Percentiles rank a stretch among this genome's conserved stretches.
Evolutionary conservation across 1,284 basidiomycete genomes (phyloP).

Genomic region (Heterobasidion occidentale): DNA sequence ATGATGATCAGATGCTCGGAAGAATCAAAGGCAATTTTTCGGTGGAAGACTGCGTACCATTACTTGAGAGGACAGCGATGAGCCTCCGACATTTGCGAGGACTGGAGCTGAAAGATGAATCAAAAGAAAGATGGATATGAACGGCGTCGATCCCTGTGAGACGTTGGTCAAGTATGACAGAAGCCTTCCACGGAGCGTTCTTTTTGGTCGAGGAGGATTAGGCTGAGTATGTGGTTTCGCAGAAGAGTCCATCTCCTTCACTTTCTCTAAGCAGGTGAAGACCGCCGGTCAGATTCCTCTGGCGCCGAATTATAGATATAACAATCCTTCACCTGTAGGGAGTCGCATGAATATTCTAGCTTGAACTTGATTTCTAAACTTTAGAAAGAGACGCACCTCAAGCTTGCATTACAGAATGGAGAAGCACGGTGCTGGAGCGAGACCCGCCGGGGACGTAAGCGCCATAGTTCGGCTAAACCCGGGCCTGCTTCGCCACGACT

Average conservation of each 20-base stretch:
- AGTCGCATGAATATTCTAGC: too few species aligned
- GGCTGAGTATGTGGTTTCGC: not conserved
- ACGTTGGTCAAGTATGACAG: conserved; percentile 30
- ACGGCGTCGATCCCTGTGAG: conserved; percentile 50
- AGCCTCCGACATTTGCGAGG: conserved; percentile 59
- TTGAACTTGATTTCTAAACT: too few species aligned
- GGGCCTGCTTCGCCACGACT: too few species aligned
- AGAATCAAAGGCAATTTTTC: not conserved
- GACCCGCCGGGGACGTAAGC: too few species aligned
- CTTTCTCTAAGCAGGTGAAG: too few species aligned
- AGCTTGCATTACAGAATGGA: too few species aligned
- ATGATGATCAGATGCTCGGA: not conserved
- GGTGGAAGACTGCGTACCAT: conserved; percentile 40
- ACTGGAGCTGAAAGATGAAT: conserved; percentile 66
- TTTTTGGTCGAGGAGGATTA: not conserved
- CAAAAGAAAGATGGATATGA: conserved; percentile 53
- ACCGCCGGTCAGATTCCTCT: too few species aligned
- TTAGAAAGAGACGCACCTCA: too few species aligned
- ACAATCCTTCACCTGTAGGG: too few species aligned
- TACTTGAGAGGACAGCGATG: conserved; percentile 52
- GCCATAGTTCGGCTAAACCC: too few species aligned
- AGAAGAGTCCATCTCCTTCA: not conserved
- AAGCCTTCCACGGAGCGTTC: not conserved
- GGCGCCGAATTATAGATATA: too few species aligned
- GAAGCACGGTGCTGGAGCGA: too few species aligned